These are phyloP conservation scores for Thermothelomyces thermophilus DNA, from an alignment of 2,329 filamentous ascomycete species.

Conservation along the genomic window DNA sequence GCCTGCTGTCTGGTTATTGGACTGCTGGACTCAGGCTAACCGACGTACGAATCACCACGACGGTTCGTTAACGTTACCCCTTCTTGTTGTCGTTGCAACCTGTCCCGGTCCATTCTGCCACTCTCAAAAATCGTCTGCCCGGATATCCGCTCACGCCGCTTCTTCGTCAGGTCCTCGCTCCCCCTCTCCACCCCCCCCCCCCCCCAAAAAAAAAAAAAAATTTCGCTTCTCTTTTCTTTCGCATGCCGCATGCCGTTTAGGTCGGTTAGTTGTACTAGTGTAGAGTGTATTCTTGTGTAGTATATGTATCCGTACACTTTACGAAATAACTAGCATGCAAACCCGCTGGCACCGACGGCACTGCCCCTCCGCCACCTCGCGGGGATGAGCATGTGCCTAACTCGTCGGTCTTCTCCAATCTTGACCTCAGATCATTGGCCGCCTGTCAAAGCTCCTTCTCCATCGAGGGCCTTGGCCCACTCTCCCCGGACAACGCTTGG, in stretches of 20 bases:
- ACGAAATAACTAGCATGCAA: no score
- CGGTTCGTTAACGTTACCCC: not conserved
- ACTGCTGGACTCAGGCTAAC: not conserved
- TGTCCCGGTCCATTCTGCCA: not conserved
- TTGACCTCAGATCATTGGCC: not conserved
- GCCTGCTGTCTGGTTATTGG: slow-evolving; percentile 3
- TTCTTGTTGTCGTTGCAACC: not conserved
- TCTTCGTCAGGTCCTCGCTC: no score
- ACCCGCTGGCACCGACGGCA: not conserved
- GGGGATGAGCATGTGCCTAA: not conserved
- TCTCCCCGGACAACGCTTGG: not conserved
- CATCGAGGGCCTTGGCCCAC: not conserved
- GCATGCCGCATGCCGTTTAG: not conserved
- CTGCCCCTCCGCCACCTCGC: not conserved
- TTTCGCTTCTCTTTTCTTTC: no score
- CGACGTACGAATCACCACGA: not conserved
- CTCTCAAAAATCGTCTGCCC: no score
- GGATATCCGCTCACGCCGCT: not conserved
- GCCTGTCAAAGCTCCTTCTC: not conserved
- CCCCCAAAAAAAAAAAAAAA: no score
- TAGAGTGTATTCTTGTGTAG: no score
- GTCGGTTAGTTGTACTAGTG: no score
- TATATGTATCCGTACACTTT: no score
- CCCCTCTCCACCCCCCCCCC: no score
- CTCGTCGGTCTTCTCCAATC: not conserved